A percentile compares a stretch with the other conserved stretches of the same genome.
Evolutionary conservation across 2,329 filamentous ascomycete genomes (phyloP).

Genomic region (Arthroderma sp.): DNA sequence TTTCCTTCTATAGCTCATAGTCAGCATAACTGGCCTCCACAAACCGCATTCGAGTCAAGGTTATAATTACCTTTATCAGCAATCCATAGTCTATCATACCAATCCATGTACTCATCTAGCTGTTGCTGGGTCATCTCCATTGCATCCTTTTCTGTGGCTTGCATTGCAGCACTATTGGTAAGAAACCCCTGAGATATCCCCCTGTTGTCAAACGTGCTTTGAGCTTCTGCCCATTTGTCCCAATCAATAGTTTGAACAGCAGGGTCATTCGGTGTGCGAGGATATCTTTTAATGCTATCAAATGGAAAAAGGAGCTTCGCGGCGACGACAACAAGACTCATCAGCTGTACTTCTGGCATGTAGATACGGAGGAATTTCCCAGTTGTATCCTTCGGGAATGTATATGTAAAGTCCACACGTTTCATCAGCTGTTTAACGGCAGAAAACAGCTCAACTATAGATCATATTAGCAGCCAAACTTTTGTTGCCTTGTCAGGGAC

Average conservation of each 20-base stretch:
- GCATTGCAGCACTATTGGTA: slow-evolving; percentile 39
- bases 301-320: slow-evolving; percentile 73
- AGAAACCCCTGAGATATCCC: slow-evolving; percentile 24
- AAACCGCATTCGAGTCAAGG: neutral
- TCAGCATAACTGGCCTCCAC: neutral
- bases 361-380: slow-evolving; percentile 34
- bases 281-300: slow-evolving; percentile 44
- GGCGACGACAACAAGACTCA: slow-evolving; percentile 59
- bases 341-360: slow-evolving; percentile 63
- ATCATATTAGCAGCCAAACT: slow-evolving; percentile 10
- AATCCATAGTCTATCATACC: slow-evolving; percentile 57
- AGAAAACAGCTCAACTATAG: slow-evolving; percentile 32
- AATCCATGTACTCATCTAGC: slow-evolving; percentile 66
- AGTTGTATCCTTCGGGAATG: slow-evolving; percentile 31
- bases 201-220: slow-evolving; percentile 30
- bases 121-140: slow-evolving; percentile 48
- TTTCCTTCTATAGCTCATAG: neutral
- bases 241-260: slow-evolving; percentile 57
- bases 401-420: slow-evolving; percentile 47
- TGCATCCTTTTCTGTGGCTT: slow-evolving; percentile 51
- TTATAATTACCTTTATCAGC: slow-evolving; percentile 22
- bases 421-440: slow-evolving; percentile 47
- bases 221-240: slow-evolving; percentile 52
- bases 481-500: neutral
- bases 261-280: slow-evolving; percentile 42